Percentiles rank a stretch among this genome's conserved stretches.
Evolutionary conservation across 2,329 filamentous ascomycete species (phyloP).

Genomic region (Penicillium sp.): DNA sequence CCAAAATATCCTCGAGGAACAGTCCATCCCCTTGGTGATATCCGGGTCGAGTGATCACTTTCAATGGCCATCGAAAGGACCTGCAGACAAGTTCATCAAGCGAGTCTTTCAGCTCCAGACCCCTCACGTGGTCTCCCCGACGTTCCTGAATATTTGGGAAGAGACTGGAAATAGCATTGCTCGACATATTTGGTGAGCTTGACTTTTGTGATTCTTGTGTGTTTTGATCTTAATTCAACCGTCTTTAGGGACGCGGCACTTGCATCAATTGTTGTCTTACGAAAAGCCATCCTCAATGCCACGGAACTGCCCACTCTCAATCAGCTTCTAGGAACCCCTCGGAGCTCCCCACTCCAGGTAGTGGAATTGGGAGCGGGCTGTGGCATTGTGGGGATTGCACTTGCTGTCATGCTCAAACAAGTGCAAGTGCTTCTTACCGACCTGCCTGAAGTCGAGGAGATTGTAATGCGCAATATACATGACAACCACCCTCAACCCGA

Average conservation of each 20-base stretch:
- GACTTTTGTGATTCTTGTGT: background rate
- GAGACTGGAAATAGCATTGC: slow-evolving; percentile 69
- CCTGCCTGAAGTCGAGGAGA: slow-evolving; percentile 57
- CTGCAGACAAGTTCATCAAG: slow-evolving; percentile 51
- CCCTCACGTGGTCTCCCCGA: slow-evolving; percentile 33
- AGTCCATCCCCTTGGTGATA: slow-evolving; percentile 44
- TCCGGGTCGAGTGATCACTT: slow-evolving; percentile 51
- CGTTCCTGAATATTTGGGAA: slow-evolving; percentile 53
- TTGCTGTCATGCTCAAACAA: slow-evolving; percentile 50
- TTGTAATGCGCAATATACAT: slow-evolving; percentile 53
- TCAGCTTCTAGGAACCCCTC: slow-evolving; percentile 28
- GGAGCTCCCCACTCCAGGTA: slow-evolving; percentile 41
- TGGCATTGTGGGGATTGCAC: slow-evolving; percentile 61
- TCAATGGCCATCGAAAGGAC: slow-evolving; percentile 33
- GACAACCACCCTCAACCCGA: slow-evolving; percentile 39
- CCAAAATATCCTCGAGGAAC: slow-evolving; percentile 20
- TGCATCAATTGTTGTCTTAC: slow-evolving; percentile 50
- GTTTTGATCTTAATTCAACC: background rate
- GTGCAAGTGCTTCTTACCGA: slow-evolving; percentile 59
- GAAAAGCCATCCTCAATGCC: slow-evolving; percentile 36
- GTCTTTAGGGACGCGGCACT: slow-evolving; percentile 52
- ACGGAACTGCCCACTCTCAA: slow-evolving; percentile 26
- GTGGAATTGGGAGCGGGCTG: slow-evolving; percentile 64
- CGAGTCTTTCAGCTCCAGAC: slow-evolving; percentile 47
- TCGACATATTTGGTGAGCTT: slow-evolving; percentile 59